Evolutionary conservation across 225 moss, liverwort and hornwort species (phyloP), one percentile per base, ranked within the genome.

Genomic region (Climacium dendroides): DNA sequence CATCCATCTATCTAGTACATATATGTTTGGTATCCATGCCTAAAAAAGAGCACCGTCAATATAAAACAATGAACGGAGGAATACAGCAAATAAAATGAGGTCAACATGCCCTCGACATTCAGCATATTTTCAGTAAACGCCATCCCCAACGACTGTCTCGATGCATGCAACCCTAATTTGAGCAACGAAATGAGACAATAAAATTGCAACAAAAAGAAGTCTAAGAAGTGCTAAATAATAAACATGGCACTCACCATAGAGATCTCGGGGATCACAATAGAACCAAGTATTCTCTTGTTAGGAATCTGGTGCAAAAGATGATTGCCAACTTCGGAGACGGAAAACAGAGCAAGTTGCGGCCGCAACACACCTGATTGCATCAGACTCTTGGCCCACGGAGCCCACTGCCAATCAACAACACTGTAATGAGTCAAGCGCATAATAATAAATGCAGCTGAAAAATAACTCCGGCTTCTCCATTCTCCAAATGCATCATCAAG

Each of bases 381-480:
- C 86, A 93, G 89, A 86, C 84, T 91, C 83, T 83, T 88, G 71
- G 91, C 87, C 84, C 93, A 98, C 30, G 97, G 92, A 91, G 93
- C 88, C 96, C 96, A 98, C 96, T 98, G 96, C 92, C 73, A 93
- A 89, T 87, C 89, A 95, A 87, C 85, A 95, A 78, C 92, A 85
- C 74, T 83, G 82, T 87, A 87, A 86, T 73, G 78, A 88, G 86
- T 72, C 59, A 66, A 71, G 67, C 67, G 28, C 26, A 35, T 52
- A 81, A 75, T 13, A 88, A 54, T 29, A 78, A 64, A 83, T 53
- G 32, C 83, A 59, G 65, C 41, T 79, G 35, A 69, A 53, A 70
- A 45, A 45, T 1, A 87, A 75, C 19, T 61, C 53, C 43, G 18
- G 25, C 62, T 48, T 52, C 60, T 64, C 45, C 53, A 61, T 58